Base-by-base conservation (phyloP, 2,329 filamentous ascomycete genomes). In the Venturia aucupariae region DNA sequence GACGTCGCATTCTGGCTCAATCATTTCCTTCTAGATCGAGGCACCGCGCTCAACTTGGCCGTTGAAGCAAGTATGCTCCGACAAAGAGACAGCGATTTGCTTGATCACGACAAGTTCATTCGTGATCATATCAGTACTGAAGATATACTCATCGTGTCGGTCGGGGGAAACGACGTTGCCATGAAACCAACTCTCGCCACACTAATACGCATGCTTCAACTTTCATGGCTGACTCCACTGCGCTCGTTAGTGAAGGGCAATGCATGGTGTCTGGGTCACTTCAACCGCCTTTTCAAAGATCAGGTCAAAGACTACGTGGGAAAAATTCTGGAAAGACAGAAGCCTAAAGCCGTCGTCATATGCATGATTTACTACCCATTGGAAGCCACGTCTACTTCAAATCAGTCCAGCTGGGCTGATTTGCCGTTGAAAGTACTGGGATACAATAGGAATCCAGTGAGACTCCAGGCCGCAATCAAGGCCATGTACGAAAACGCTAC, bases 281-380 rank as follows among this genome's bases (percentile, higher is more conserved):
- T 76, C 67, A 68, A 69, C 24, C 13, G 69, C 4, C 60, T 76
- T 42, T 75, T 76, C 65, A 69, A 71, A 0, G 62, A 66, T 0
- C 69, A 72, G 30, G 65, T 70, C 0, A 68, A 73, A 61, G 44
- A 69, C 4, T 76, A 75, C 63, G 66, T 75, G 57, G 46, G 61
- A 0, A 67, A 66, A 2, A 39, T 75, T 10, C 68, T 70, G 5
- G 66, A 69, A 5, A 70, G 69, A 30, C 71, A 70, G 1, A 74
- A 72, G 61, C 74, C 74, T 1, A 69, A 70, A 11, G 71, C 71
- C 15, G 69, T 75, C 13, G 68, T 75, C 19, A 68, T 75, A 4
- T 75, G 73, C 64, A 75, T 75, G 73, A 76, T 76, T 42, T 76
- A 75, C 66, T 75, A 68, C 62, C 74, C 74, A 0, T 68, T 75